phyloP scores from a whole-genome alignment of 2,329 filamentous ascomycete species.

The Paecilomyces fulvus region DNA sequence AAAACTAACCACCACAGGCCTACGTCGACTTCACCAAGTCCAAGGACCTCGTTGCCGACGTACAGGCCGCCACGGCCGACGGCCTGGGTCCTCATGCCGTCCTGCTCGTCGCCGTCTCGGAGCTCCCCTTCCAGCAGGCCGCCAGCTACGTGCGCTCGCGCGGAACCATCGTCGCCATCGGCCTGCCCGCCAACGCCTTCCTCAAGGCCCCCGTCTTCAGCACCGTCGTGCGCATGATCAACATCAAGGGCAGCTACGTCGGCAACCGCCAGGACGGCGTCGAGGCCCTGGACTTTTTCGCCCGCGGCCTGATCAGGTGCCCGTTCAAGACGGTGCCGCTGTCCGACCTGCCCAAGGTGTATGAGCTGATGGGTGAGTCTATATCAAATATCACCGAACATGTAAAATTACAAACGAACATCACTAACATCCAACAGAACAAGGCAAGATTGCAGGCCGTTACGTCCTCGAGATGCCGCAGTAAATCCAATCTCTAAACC shows the following conservation, averaged over 20 bases:
- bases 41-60: slow-evolving; percentile 72
- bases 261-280: slow-evolving; percentile 81
- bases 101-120: slow-evolving; percentile 73
- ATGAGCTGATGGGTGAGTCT: slow-evolving; percentile 61
- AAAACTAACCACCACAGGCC: slow-evolving; percentile 21
- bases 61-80: slow-evolving; percentile 70
- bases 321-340: slow-evolving; percentile 81
- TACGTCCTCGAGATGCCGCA: slow-evolving; percentile 39
- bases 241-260: slow-evolving; percentile 87
- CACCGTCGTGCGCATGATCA: slow-evolving; percentile 82
- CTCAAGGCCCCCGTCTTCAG: slow-evolving; percentile 82
- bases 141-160: slow-evolving; percentile 75
- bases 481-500: slow-evolving; percentile 8
- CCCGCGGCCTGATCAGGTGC: slow-evolving; percentile 71
- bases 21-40: slow-evolving; percentile 75
- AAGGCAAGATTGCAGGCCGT: slow-evolving; percentile 35
- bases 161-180: slow-evolving; percentile 80
- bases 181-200: slow-evolving; percentile 71
- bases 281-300: slow-evolving; percentile 87
- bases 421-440: slow-evolving; percentile 18
- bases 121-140: slow-evolving; percentile 95
- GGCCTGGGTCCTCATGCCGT: slow-evolving; percentile 81
- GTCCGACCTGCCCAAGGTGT: slow-evolving; percentile 71
- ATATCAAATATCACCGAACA: too few species aligned
- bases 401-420: neutral